Evolutionary conservation across 202 grass and related monocot species (phyloP), one percentile per base, ranked within the genome.

Genomic region (Dendrocalamus latiflorus): DNA sequence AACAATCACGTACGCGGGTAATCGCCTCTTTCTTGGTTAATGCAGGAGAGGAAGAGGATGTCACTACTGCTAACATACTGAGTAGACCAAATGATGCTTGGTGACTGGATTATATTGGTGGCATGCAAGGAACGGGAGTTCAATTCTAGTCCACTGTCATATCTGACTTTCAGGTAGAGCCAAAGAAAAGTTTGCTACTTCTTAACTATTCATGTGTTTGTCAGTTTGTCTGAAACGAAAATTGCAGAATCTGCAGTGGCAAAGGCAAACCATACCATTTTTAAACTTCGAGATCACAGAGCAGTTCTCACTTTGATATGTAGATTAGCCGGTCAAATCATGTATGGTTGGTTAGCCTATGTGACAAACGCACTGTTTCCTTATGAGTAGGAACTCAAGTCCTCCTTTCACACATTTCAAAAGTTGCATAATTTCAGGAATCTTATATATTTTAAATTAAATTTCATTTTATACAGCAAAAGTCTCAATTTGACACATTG

Each of bases 401-500:
- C 9, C 16, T 38, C 37, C 36, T 50, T 66, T 16, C 48, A 39
- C 21, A 60, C 48, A 39, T 73, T 63, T 12, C 39, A 43, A 86
- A 86, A 68, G 58, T 9, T 39, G 66, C 39, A 51, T 6, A 63
- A 74, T 83, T 62, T 79, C 59, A 26, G 15, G 53, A 60, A 43
- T 48, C 74, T 20, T 9, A 8, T 16, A 50, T 9, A 21, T 30
- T 45, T 21, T 11, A 11, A 6, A 36, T 53, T 13, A 36, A 63
- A 82, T 11, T 69, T n/a, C 3, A 4, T 24, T 66, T 20, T 60
- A 18, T 66, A 36, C 38, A 60, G 25, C 9, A 38, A 39, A 58
- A 89, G 71, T 81, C 77, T 65, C 6, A 11, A 14, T 83, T 87
- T 75, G 88, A 84, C 80, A 83, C 54, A 50, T 9, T 68, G 72